These are phyloP conservation scores for Stephanodiscus minutulus DNA, from an alignment of 108 stramenopile genomes.

Conservation along the genomic window DNA sequence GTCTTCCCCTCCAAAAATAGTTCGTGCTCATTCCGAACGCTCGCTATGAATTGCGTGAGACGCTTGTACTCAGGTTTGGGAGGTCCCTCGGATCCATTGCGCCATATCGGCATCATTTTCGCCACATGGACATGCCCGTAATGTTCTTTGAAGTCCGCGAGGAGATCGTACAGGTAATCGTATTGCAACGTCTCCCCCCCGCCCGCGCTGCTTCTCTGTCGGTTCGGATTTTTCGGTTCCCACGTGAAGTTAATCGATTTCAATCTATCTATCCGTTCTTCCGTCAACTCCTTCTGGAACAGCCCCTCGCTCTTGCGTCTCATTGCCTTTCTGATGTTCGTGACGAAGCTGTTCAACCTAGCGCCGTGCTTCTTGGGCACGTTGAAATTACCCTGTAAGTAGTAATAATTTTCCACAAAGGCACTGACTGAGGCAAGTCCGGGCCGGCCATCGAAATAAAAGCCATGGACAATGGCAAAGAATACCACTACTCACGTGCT, in stretches of 20 bases:
- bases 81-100: constrained; percentile 5
- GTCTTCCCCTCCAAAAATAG: constrained; percentile 19
- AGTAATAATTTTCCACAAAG: background rate
- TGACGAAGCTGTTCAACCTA: constrained; percentile 8
- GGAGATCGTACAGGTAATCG: constrained; percentile 7
- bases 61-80: constrained; percentile 17
- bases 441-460: background rate
- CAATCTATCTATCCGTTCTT: constrained; percentile 10
- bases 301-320: constrained; percentile 7
- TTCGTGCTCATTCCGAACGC: constrained; percentile 18
- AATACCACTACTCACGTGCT: constrained; percentile 11
- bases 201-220: background rate
- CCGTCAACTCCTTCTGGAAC: constrained; percentile 11
- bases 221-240: constrained; percentile 2
- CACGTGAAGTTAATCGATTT: constrained; percentile 17
- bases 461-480: no score
- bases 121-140: constrained; percentile 15
- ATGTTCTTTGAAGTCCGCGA: constrained; percentile 4
- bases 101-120: constrained; percentile 19
- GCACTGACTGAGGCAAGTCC: background rate
- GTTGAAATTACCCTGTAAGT: constrained; percentile 7
- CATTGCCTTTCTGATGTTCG: constrained; percentile 9
- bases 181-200: background rate
- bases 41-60: constrained; percentile 1
- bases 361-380: constrained; percentile 9